These are phyloP conservation scores for Phlegmacium glaucopus DNA, from an alignment of 768 basidiomycete genomes.

Conservation along the genomic window DNA sequence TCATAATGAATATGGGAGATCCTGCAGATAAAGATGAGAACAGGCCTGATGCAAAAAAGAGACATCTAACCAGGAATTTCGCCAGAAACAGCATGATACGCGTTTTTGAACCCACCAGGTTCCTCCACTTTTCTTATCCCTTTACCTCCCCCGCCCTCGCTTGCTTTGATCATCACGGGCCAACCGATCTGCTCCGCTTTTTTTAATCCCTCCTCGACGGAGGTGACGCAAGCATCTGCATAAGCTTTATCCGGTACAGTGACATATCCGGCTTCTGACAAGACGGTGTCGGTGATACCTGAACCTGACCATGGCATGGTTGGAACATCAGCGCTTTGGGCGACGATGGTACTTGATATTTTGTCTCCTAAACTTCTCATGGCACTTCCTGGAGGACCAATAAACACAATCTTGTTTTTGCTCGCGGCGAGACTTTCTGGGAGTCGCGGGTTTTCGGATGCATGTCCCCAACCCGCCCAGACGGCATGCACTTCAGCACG, in stretches of 20 bases:
- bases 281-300: conserved; percentile 82
- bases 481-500: conserved; percentile 97
- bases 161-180: conserved; percentile 99
- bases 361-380: conserved; percentile 99
- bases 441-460: conserved; percentile 95
- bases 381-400: conserved; percentile 96
- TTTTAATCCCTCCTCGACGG: conserved; percentile 81
- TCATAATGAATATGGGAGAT: conserved; percentile 99
- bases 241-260: conserved; percentile 93
- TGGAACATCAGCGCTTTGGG: conserved; percentile 93
- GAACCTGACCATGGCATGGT: conserved; percentile 99
- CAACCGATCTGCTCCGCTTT: conserved; percentile 88
- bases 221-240: conserved; percentile 80
- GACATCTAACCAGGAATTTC: conserved; percentile 85
- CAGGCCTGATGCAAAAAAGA: conserved; percentile 6
- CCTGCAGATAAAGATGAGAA: conserved; percentile 41
- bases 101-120: conserved; percentile 87
- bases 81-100: conserved; percentile 88
- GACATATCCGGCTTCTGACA: conserved; percentile 87
- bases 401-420: conserved; percentile 97
- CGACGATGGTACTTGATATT: conserved; percentile 99
- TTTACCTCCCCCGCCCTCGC: conserved; percentile 98
- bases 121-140: conserved; percentile 95
- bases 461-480: conserved; percentile 99
- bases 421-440: conserved; percentile 91